Percentiles rank a stretch among this genome's conserved stretches.
Conservation (phyloP, 1,139 yeast genomes). For the Sugiyamaella neomexicana region DNA sequence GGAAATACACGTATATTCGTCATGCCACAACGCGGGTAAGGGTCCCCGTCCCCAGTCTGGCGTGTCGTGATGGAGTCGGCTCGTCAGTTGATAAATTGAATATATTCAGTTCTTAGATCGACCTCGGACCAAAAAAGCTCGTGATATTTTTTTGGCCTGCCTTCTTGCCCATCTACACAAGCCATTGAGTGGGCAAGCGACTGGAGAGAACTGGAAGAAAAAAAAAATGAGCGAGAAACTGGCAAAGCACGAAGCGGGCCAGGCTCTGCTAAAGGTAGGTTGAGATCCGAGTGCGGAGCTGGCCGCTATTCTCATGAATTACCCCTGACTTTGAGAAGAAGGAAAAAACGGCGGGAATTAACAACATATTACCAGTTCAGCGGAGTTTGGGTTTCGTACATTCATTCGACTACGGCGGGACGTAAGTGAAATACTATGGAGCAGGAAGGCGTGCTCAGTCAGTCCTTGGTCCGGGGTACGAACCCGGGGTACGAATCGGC, state of each 20-base stretch:
- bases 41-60: background rate
- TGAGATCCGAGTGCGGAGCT: too few relatives aligned
- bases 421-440: slow-evolving; percentile 31
- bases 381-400: slow-evolving; percentile 64
- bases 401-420: slow-evolving; percentile 70
- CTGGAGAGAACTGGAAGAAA: background rate
- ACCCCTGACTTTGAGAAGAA: slow-evolving; percentile 13
- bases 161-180: too few relatives aligned
- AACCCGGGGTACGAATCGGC: background rate
- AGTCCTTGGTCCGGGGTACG: slow-evolving; percentile 1
- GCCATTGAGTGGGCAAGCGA: too few relatives aligned
- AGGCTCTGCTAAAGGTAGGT: slow-evolving; percentile 17
- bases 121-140: too few relatives aligned
- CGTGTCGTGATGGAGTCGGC: background rate
- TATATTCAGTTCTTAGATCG: too few relatives aligned
- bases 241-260: slow-evolving; percentile 16
- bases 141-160: too few relatives aligned
- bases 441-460: too few relatives aligned
- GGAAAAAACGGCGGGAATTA: slow-evolving; percentile 7
- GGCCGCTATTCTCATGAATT: background rate
- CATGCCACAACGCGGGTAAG: background rate
- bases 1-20: too few relatives aligned
- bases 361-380: slow-evolving; percentile 37
- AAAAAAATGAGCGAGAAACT: slow-evolving; percentile 13
- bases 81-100: too few relatives aligned